A percentile compares a stretch with the other conserved stretches of the same genome.
Evolutionary conservation across 441 rosid genomes (phyloP).

Genomic region (Populus trichocarpa): DNA sequence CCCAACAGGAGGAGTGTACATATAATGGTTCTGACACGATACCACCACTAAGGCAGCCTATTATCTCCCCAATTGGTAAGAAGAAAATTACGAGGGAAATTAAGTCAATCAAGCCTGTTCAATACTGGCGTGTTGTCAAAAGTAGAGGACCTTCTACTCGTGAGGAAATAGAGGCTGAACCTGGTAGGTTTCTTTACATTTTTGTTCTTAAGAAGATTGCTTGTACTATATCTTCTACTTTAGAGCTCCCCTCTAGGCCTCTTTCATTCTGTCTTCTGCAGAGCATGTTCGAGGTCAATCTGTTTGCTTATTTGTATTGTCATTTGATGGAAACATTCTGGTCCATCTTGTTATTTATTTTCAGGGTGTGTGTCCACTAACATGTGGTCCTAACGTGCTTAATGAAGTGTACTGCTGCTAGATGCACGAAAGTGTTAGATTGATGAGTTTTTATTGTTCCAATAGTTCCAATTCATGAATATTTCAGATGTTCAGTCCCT

Average conservation of each 20-base stretch:
- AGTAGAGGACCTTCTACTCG: not conserved
- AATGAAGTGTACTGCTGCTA: not conserved
- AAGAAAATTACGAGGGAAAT: constrained; percentile 9
- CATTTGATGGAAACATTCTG: not conserved
- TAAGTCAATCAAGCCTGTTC: constrained; percentile 1
- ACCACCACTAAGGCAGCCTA: constrained; percentile 8
- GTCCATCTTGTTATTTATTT: not conserved
- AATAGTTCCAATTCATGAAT: not conserved
- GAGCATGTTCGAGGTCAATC: not conserved
- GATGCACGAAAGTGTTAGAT: constrained; percentile 8
- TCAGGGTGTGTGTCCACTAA: not conserved
- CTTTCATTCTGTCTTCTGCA: not conserved
- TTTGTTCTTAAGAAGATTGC: not conserved
- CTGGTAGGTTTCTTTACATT: constrained; percentile 16
- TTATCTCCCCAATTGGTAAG: constrained; percentile 6
- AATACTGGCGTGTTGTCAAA: not conserved
- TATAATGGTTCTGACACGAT: constrained; percentile 5
- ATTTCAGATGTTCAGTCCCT: constrained; percentile 12
- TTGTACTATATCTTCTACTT: not conserved
- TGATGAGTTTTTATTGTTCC: not conserved
- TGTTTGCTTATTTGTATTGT: not conserved
- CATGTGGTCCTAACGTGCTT: not conserved
- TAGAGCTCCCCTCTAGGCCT: not conserved
- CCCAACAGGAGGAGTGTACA: constrained; percentile 11
- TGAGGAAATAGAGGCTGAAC: constrained; percentile 13